Percentiles rank a stretch among this genome's conserved stretches.
Conservation (phyloP, 2,329 filamentous ascomycete genomes). For the Ambrosiella beaveri region DNA sequence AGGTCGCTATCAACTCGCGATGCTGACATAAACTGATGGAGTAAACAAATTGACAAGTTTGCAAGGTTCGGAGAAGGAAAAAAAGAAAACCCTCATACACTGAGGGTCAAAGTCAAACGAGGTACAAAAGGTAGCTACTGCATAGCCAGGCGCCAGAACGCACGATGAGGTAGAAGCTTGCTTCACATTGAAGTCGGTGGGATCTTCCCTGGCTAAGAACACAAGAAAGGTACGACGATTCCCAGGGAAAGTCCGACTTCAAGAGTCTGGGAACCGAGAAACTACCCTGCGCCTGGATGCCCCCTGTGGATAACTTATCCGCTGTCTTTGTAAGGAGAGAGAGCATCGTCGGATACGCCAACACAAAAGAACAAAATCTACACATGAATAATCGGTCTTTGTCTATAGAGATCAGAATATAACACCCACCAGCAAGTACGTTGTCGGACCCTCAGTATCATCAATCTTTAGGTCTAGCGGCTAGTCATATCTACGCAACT, state of each 20-base stretch:
- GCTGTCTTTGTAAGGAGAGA: no score
- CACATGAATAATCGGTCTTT: no score
- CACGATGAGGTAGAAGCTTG: background rate
- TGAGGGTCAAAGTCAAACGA: background rate
- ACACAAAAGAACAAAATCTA: no score
- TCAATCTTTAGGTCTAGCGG: no score
- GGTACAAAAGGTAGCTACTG: background rate
- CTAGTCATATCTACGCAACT: no score
- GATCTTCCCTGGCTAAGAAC: background rate
- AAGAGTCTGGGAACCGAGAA: background rate
- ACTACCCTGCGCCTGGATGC: background rate
- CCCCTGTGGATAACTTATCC: no score
- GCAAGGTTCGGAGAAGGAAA: background rate
- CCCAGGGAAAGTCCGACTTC: background rate
- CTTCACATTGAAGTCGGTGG: slow-evolving; percentile 1
- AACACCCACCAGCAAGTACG: no score
- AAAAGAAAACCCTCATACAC: background rate
- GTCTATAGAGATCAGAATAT: no score
- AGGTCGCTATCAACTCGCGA: background rate
- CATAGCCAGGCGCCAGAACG: background rate
- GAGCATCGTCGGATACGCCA: no score
- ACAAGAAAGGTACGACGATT: background rate
- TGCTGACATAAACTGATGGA: background rate
- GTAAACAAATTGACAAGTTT: background rate
- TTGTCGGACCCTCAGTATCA: no score